Base-by-base conservation (phyloP, 176 grass and related monocot genomes). In the Tillandsia fasciculata region DNA sequence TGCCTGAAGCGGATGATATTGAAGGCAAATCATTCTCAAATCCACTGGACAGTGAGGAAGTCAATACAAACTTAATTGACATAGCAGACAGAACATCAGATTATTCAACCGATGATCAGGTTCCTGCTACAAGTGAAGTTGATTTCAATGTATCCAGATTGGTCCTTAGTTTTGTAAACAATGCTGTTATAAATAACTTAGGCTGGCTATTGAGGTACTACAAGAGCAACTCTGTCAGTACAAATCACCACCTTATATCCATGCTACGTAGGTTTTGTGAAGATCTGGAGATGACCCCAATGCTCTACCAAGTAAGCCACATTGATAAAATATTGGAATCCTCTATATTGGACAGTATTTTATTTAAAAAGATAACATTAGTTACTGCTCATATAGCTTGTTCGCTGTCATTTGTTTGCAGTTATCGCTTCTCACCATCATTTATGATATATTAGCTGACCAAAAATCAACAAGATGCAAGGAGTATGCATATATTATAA, bases 191-290 rank as follows among this genome's bases (percentile, higher is more conserved):
- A 14, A 76, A 92, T 84, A 97, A 97, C 80, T 65, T 97, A 71
- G 92, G 93, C 68, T 97, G 93, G 93, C 72, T 97, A 78, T 69
- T 97, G 56, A 97, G 87, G 42, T 79, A 92, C 68, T 97, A 97
- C 66, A 89, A 81, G 80, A 92, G 79, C 74, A 97, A 97, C 74
- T 87, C 89, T 18, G 81, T 81, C 49, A 81, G 79, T 79, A 92
- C 89, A 76, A 97, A 97, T 71, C 93, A 97, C 72, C 83, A 97
- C 78, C 81, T 97, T 68, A 83, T 97, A 84, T 90, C 83, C 86
- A 90, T 97, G 88, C 81, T 97, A 15, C 80, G 79, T 50, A 86
- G 93, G 79, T 83, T 97, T 64, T 97, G 93, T 74, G 86, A 97
- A 70, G 93, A 97, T 73, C 70, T 97, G 26, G 89, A 89, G 63